phyloP scores from a whole-genome alignment of 164 flowering plant species.

The Berberis thunbergii region DNA sequence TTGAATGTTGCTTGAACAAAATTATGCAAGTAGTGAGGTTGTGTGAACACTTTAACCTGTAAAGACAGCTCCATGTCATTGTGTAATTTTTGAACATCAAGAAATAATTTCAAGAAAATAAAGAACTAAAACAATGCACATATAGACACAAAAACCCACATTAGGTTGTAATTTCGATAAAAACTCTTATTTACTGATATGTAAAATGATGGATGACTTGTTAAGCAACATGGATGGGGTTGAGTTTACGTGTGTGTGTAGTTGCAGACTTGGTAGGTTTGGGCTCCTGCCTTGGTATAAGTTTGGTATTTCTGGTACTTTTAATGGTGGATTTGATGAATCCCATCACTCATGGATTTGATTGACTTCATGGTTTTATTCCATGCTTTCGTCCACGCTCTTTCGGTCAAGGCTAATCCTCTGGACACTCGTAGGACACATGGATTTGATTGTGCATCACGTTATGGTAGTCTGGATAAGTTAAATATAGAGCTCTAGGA shows the following conservation, averaged over 20 bases:
- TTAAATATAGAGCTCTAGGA: too few relatives aligned
- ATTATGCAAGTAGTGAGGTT: conserved; percentile 79
- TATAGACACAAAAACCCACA: background rate
- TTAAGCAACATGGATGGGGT: background rate
- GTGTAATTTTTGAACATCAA: background rate
- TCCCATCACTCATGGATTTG: too few relatives aligned
- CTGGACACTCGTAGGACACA: too few relatives aligned
- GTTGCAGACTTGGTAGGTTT: too few relatives aligned
- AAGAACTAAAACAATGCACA: background rate
- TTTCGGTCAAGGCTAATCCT: too few relatives aligned
- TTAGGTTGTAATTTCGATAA: background rate
- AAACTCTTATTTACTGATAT: background rate
- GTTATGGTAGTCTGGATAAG: too few relatives aligned
- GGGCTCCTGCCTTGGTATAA: too few relatives aligned
- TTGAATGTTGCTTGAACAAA: conserved; percentile 91
- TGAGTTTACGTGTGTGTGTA: background rate
- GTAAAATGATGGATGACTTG: background rate
- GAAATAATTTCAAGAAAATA: background rate
- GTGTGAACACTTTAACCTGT: conserved; percentile 87
- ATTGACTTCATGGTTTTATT: too few relatives aligned
- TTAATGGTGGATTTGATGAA: too few relatives aligned
- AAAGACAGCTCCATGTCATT: conserved; percentile 10
- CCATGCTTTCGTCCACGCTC: too few relatives aligned
- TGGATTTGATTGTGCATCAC: too few relatives aligned
- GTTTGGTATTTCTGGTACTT: too few relatives aligned